Base-by-base conservation (phyloP, 306 rosid species). In the Delonix regia region DNA sequence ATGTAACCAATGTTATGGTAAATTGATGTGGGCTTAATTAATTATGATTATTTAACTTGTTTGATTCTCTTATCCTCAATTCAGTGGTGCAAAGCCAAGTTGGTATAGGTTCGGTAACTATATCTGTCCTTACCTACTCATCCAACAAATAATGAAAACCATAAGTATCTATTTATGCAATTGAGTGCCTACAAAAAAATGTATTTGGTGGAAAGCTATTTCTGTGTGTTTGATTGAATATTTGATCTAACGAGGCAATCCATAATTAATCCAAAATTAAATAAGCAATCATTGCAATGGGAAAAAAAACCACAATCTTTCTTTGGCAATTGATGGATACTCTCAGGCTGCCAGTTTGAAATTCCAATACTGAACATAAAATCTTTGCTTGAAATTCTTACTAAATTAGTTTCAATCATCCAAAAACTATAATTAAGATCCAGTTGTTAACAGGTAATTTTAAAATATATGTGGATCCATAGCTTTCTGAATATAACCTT, bases 111-210 rank as follows among this genome's bases (percentile, higher is more conserved):
- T 52, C 41, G 70, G 68, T 63, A 82, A 53, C 69, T 4, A 70
- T 61, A 82, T 41, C 69, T 61, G 53, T 71, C 85, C 59, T 51
- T 44, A 82, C 75, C 82, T 51, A 39, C 49, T 39, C 19, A 16
- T 7, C 1, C 15, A 56, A 21, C 33, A 38, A 34, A 45, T 45
- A 39, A 56, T 65, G 5, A 75, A 74, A 45, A 61, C 11, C 60
- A 61, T 60, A 64, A 51, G 22, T 45, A 65, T 65, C 56, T 28
- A 51, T 28, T 39, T 36, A 1, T 30, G 49, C 76, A 30, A 44
- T 45, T 59, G 62, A 64, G 73, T 49, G 73, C 52, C 15, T 15
- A 48, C 14, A 75, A 48, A 63, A 73, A 30, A 12, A 28, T 62
- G 13, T 64, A 13, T 41, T 62, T 16, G 14, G 45, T 62, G 68